phyloP scores from a whole-genome alignment of 148 eudicot species.

The Silene latifolia region DNA sequence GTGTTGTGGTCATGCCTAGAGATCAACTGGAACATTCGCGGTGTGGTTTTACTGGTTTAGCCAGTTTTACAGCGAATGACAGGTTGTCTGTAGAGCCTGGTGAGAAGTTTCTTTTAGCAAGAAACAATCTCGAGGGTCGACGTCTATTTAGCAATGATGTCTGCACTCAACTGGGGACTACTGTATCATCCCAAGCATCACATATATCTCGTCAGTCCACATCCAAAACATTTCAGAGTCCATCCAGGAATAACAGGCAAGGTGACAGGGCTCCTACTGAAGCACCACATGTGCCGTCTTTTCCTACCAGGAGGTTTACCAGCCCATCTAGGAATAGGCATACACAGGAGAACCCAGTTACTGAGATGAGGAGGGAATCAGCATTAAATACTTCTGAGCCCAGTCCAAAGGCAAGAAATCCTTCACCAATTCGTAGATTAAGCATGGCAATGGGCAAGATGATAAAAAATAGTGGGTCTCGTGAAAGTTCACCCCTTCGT shows the following conservation, averaged over 20 bases:
- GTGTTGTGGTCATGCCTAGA: constrained; percentile 28
- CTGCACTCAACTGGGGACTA: constrained; percentile 14
- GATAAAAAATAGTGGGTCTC: constrained; percentile 43
- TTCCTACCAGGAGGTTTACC: constrained; percentile 30
- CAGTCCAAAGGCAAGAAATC: constrained; percentile 39
- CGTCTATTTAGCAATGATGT: constrained; percentile 26
- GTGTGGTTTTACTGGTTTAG: constrained; percentile 26
- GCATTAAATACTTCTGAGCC: constrained; percentile 25
- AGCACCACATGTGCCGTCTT: constrained; percentile 18
- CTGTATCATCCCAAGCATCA: constrained; percentile 23
- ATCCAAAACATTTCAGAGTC: constrained; percentile 21
- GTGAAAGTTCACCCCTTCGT: constrained; percentile 43
- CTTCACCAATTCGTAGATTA: constrained; percentile 63
- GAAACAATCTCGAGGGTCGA: constrained; percentile 18
- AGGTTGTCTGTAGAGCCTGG: constrained; percentile 26
- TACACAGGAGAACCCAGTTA: constrained; percentile 29
- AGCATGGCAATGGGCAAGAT: constrained; percentile 47
- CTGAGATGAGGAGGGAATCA: constrained; percentile 28
- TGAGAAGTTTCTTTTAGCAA: constrained; percentile 28
- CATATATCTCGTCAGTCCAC: constrained; percentile 18
- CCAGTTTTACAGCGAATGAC: constrained; percentile 23
- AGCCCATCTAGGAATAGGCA: constrained; percentile 38
- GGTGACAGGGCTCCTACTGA: constrained; percentile 23
- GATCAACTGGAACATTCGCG: constrained; percentile 22
- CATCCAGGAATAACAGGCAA: constrained; percentile 28